Evolutionary conservation across 2,329 filamentous ascomycete species (phyloP).

Genomic region (Nothophoma quercina): DNA sequence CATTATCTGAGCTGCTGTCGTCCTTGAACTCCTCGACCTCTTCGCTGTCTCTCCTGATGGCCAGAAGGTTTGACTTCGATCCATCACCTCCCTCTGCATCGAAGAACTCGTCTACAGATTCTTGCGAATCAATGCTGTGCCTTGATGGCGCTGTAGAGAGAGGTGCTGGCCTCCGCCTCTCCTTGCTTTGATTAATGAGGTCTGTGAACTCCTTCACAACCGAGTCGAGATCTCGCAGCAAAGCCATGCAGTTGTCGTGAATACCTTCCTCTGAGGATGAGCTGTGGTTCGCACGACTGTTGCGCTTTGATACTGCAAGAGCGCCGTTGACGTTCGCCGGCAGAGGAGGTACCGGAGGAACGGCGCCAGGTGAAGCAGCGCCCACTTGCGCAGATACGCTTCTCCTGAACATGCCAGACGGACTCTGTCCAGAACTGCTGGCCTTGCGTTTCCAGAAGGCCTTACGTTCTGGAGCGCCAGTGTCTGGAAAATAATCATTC

Average conservation of each 20-base stretch:
- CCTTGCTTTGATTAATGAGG: slow-evolving; percentile 80
- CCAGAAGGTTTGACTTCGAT: slow-evolving; percentile 69
- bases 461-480: slow-evolving; percentile 62
- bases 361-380: slow-evolving; percentile 53
- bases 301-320: slow-evolving; percentile 48
- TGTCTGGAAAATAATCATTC: slow-evolving; percentile 64
- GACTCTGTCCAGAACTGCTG: slow-evolving; percentile 59
- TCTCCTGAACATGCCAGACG: slow-evolving; percentile 55
- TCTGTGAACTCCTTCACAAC: slow-evolving; percentile 83
- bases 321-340: slow-evolving; percentile 42
- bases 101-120: slow-evolving; percentile 87
- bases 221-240: slow-evolving; percentile 84
- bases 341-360: slow-evolving; percentile 48
- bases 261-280: slow-evolving; percentile 69
- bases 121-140: slow-evolving; percentile 79
- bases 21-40: slow-evolving; percentile 53
- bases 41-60: slow-evolving; percentile 73
- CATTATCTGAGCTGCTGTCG: slow-evolving; percentile 57
- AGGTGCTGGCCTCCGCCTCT: slow-evolving; percentile 68
- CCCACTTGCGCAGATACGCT: slow-evolving; percentile 63
- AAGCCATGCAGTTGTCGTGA: slow-evolving; percentile 81
- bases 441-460: slow-evolving; percentile 94
- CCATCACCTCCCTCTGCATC: slow-evolving; percentile 72
- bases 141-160: slow-evolving; percentile 54
- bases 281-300: slow-evolving; percentile 29